Evolutionary conservation across 2,329 filamentous ascomycete genomes (phyloP), one percentile per base, ranked within the genome.

Genomic region (Orbilia ellipsospora): DNA sequence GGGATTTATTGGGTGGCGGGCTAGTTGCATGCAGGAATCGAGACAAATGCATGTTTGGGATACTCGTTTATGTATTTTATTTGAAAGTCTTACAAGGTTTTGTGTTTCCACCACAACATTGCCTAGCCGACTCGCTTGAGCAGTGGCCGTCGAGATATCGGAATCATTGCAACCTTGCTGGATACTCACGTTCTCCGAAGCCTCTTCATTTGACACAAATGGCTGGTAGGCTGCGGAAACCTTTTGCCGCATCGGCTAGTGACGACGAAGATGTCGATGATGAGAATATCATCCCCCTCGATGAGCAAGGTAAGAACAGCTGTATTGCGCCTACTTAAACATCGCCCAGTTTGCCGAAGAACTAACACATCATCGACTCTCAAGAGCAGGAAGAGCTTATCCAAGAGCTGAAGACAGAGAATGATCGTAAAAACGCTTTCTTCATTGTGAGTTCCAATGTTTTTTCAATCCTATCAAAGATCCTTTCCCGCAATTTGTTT

Each of bases 371-470:
- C 5, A 18, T 48, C 44, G 26, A 36, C 31, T 36, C 31, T 36
- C 31, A 55, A 77, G 73, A 77, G 16, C 73, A 77, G 45, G 73
- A 77, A 18, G 60, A 59, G 13, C 60, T 77, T 26, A 72, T 77
- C 16, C 51, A 72, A 48, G 61, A 67, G 36, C 65, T 77, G 5
- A 66, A 50, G 44, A 66, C 42, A 48, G 73, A 69, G 67, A 77
- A 77, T 45, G 73, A 77, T 45, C 55, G 67, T 40, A 70, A 72
- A 57, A 77, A 77, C 51, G 65, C 73, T 4, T 66, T 77, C 18
- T 77, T 77, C 55, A 77, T 77, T 45, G 73, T 77, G 26, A 66
- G 73, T 16, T 23, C 5, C 13, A 15, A 15, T 15, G 1, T n/a
- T 10, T 1, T 7, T 40, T 23, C 4, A 12, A 4, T 6, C 20